Base-by-base conservation (phyloP, 805 yeast species). In the Hanseniaspora singularis region DNA sequence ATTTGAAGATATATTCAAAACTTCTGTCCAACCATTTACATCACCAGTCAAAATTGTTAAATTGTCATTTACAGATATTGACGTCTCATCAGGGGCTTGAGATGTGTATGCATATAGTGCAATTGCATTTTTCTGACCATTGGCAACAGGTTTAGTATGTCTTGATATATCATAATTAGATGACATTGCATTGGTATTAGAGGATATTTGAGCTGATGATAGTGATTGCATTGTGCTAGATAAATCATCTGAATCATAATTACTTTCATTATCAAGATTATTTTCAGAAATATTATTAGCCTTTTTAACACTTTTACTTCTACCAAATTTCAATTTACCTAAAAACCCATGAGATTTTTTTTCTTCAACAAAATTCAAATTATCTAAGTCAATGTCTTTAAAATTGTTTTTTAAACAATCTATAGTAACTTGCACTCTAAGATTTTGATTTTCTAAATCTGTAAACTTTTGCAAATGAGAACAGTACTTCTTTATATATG, bases 11-110 rank as follows among this genome's bases (percentile, higher is more conserved):
- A 65, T 52, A n/a, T 69, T 67, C n/a, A 54, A 54, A 9, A 87
- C 76, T 53, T 66, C 64, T 1, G 94, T 81, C 98, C 98, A 89
- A 0, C 98, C 98, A 15, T 85, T 77, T 52, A 84, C 88, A 59
- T 92, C 97, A 1, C 66, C 65, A 41, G 74, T 77, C 0, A 79
- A 46, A 3, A 89, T 70, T 3, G 65, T 64, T 33, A 88, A 63
- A 1, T 60, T 56, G 26, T 82, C 94, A 10, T 88, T 87, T 0
- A 74, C 71, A 5, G 57, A 45, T 0, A 88, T 65, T 1, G 75
- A 61, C 1, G 77, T 66, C 63, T 92, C 97, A 57, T 87, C 96
- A 20, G 70, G 74, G 3, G 87, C 95, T 10, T 72, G 63, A 1
- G 87, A 77, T 5, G 66, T 62, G 60, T 84, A 88, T 1, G 69